phyloP scores from a whole-genome alignment of 2,329 filamentous ascomycete species.

The Arthrobotrys sphaeroides region DNA sequence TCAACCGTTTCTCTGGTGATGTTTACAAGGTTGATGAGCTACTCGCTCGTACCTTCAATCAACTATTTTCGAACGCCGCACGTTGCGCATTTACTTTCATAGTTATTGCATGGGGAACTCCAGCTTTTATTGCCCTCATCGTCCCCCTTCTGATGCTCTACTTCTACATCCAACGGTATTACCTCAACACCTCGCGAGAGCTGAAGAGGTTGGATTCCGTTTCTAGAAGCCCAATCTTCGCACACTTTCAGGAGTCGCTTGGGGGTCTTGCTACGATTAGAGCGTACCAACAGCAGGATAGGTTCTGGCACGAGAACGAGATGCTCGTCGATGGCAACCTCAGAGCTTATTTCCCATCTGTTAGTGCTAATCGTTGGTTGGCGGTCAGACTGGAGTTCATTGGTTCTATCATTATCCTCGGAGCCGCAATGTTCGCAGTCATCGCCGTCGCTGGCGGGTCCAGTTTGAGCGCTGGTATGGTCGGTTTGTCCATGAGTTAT shows the following conservation, averaged over 20 bases:
- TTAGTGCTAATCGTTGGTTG: constrained; percentile 92
- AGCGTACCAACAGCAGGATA: constrained; percentile 85
- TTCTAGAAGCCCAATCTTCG: constrained; percentile 93
- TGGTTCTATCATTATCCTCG: constrained; percentile 90
- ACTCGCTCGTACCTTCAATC: constrained; percentile 95
- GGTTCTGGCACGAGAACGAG: constrained; percentile 93
- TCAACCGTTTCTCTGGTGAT: constrained; percentile 89
- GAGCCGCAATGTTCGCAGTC: constrained; percentile 82
- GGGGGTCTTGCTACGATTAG: constrained; percentile 94
- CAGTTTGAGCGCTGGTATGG: constrained; percentile 74
- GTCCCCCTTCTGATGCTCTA: constrained; percentile 83
- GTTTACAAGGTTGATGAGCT: constrained; percentile 83
- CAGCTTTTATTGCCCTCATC: constrained; percentile 81
- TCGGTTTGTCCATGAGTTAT: constrained; percentile 96
- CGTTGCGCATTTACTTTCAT: constrained; percentile 83
- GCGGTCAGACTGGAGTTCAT: constrained; percentile 95
- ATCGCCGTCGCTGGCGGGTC: constrained; percentile 77
- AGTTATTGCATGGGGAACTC: constrained; percentile 83
- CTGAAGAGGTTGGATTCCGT: constrained; percentile 95
- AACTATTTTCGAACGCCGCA: constrained; percentile 82
- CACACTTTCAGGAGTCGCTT: constrained; percentile 96
- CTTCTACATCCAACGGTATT: constrained; percentile 94
- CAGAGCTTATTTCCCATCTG: constrained; percentile 92
- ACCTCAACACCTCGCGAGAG: constrained; percentile 93
- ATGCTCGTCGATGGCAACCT: constrained; percentile 96